Base-by-base conservation (phyloP, 2,329 filamentous ascomycete genomes). In the Aspergillus sojae region DNA sequence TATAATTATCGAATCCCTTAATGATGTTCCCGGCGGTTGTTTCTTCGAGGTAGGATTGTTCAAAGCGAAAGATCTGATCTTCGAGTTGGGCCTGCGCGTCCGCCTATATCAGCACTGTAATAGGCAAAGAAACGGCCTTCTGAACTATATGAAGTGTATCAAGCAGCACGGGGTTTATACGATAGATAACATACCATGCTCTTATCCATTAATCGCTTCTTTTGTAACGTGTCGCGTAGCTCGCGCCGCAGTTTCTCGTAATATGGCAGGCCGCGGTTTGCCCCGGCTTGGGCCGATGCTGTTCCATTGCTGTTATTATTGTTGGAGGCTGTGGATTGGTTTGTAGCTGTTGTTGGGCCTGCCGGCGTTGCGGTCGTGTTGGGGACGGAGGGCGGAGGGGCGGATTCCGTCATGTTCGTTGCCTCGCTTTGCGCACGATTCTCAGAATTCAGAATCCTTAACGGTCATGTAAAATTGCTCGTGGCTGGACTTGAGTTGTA, bases 1-100 rank as follows among this genome's bases (percentile, higher is more conserved):
- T 96, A 81, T 98, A 99, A 76, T 93, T 96, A 78, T 99, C 95
- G 78, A 99, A 99, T 26, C 95, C 95, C 56, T 92, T 93, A 77
- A 99, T 94, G 75, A 99, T 98, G 81, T 99, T 99, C 52, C 95
- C 95, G 23, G 87, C 86, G 71, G 85, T 88, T 5, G 93, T 96
- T 72, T 93, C 93, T 77, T 98, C 94, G 58, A 99, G 88, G 77
- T 99, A 99, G 21, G 89, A 86, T 62, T 89, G 88, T 78, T 99
- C 95, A 73, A 92, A 90, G 67, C 90, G 88, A 75, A 86, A 89
- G 71, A 99, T 98, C 68, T 87, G 86, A 57, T 96, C 92, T 82
- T 99, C 95, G 63, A 89, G 79, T 70, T 81, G 77, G 58, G 82
- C 78, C 87, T 89, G 26, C 61, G 23, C 60, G 26, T 36, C 70